Percentiles rank a stretch among this genome's conserved stretches.
phyloP scores from a whole-genome alignment of 2,329 filamentous ascomycete species.

The Diaporthe sp. region DNA sequence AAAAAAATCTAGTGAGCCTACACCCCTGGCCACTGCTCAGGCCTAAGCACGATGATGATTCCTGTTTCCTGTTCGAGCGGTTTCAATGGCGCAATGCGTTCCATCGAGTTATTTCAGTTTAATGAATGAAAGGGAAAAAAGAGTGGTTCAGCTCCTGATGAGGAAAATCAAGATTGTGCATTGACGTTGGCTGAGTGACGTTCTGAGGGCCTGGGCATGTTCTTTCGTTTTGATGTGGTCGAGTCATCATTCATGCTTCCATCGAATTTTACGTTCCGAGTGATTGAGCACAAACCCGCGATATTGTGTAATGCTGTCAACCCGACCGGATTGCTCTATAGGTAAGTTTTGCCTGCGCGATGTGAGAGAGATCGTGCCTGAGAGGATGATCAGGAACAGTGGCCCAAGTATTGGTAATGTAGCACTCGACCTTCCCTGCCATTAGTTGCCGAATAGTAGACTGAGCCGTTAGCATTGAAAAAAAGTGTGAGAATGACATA shows the following conservation, averaged over 20 bases:
- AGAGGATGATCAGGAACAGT: no score
- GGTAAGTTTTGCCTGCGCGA: neutral
- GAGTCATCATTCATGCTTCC: neutral
- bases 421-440: neutral
- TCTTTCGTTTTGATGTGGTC: neutral
- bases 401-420: no score
- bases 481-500: no score
- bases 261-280: neutral
- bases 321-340: neutral
- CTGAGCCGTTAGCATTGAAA: neutral
- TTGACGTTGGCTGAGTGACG: conserved; percentile 12
- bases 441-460: neutral
- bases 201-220: neutral
- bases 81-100: neutral
- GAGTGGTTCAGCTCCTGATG: neutral
- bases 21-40: conserved; percentile 65
- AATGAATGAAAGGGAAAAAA: neutral
- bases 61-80: conserved; percentile 28
- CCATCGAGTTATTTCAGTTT: neutral
- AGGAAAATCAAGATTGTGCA: conserved; percentile 17
- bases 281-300: neutral
- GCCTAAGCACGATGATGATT: conserved; percentile 19
- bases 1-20: conserved; percentile 61
- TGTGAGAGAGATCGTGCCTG: neutral
- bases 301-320: neutral